Base-by-base conservation (phyloP, 2,329 filamentous ascomycete genomes). In the Venturia carpophila region DNA sequence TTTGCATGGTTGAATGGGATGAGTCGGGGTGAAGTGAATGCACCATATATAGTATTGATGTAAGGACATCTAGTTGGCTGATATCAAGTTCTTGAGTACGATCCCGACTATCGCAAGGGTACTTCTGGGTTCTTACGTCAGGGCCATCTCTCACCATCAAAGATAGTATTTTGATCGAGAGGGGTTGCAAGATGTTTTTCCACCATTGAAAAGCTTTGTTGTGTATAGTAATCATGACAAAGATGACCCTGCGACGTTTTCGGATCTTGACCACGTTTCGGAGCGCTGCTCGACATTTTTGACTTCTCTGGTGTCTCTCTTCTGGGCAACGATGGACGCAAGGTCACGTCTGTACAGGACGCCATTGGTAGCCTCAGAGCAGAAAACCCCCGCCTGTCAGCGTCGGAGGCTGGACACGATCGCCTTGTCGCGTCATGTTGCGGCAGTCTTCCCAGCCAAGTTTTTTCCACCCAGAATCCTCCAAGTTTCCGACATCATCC, bases 171-270 rank as follows among this genome's bases (percentile, higher is more conserved):
- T 6, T 39, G 37, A 39, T 5, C 37, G 5, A 39, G 37, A 39
- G 11, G 11, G 37, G 37, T 39, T 39, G 37, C 37, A 47, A 5
- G 43, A 47, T n/a, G n/a, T n/a, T n/a, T n/a, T n/a, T n/a, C n/a
- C n/a, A n/a, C 45, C 13, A 47, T 1, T 47, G 17, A n/a, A 9
- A n/a, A 47, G 45, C 45, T 47, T 24, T 9, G 5, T n/a, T 24
- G 45, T 47, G 45, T 3, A 47, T 47, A 47, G 45, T 47, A 47
- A 47, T 47, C 45, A 47, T 47, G 45, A n/a, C n/a, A 47, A 27
- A 2, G 3, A 34, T 55, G 27, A 55, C 27, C 24, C 6, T 34
- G 27, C 34, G 49, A 24, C 27, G 27, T 34, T 11, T 6, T 4
- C 30, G 30, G 30, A 34, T 3, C 30, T 34, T 34, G 19, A 30